Conservation (phyloP, 2,329 filamentous ascomycete genomes). For the Triangularia setosa region DNA sequence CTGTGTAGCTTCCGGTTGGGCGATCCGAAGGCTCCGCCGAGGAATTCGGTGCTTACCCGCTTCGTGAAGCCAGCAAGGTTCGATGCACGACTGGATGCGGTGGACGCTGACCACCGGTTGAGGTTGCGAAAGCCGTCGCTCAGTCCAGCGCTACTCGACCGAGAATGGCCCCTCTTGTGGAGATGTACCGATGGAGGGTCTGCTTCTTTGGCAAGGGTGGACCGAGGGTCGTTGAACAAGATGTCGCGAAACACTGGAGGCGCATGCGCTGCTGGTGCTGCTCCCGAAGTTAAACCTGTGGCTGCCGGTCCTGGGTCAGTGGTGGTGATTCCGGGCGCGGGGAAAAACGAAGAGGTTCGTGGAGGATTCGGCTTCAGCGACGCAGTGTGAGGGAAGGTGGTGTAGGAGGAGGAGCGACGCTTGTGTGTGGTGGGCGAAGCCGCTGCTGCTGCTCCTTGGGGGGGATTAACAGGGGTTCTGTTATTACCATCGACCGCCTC, state of each 20-base stretch:
- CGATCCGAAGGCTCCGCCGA: slow-evolving; percentile 30
- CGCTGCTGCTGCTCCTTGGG: slow-evolving; percentile 7
- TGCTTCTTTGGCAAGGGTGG: slow-evolving; percentile 21
- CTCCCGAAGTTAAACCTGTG: slow-evolving; percentile 12
- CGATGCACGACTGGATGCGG: slow-evolving; percentile 43
- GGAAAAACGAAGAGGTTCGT: slow-evolving; percentile 43
- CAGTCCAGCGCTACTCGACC: slow-evolving; percentile 35
- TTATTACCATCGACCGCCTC: slow-evolving; percentile 10
- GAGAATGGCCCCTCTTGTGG: slow-evolving; percentile 30
- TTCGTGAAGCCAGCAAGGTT: slow-evolving; percentile 36
- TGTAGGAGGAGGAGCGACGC: slow-evolving; percentile 20
- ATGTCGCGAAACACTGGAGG: slow-evolving; percentile 19
- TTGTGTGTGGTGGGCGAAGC: slow-evolving; percentile 13
- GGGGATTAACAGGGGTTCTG: slow-evolving; percentile 11
- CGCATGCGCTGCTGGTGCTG: slow-evolving; percentile 8
- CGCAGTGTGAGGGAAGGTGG: slow-evolving; percentile 32
- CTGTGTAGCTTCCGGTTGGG: slow-evolving; percentile 38
- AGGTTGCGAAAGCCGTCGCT: slow-evolving; percentile 46
- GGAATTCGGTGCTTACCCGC: slow-evolving; percentile 44
- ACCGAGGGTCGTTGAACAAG: slow-evolving; percentile 29
- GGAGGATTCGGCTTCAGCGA: slow-evolving; percentile 37
- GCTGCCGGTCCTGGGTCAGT: background rate
- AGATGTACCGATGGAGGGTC: slow-evolving; percentile 13
- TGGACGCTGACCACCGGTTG: slow-evolving; percentile 53
- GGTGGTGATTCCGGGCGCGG: slow-evolving; percentile 34